Evolutionary conservation across 805 yeast species (phyloP).

Genomic region (Wilhelminamyces savonicus): DNA sequence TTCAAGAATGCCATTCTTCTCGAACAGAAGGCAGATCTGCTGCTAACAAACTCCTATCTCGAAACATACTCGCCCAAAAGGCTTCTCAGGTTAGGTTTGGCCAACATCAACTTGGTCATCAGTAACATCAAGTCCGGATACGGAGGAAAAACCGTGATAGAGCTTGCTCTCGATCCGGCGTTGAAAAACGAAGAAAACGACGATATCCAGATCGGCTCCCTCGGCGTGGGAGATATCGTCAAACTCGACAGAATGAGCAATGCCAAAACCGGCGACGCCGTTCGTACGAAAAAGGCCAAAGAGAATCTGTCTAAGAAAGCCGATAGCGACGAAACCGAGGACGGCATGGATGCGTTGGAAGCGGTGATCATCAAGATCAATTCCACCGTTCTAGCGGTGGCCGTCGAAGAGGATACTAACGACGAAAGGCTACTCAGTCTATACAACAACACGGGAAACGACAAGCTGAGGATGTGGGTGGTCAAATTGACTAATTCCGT

Average conservation of each 20-base stretch:
- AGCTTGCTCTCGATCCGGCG: slow-evolving; percentile 52
- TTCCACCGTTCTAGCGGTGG: slow-evolving; percentile 43
- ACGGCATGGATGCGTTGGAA: slow-evolving; percentile 28
- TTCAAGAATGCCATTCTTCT: slow-evolving; percentile 23
- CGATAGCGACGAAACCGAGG: slow-evolving; percentile 14
- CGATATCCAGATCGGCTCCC: slow-evolving; percentile 41
- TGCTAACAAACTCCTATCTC: slow-evolving; percentile 26
- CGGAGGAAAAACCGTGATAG: slow-evolving; percentile 69
- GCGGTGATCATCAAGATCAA: slow-evolving; percentile 63
- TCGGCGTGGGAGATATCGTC: slow-evolving; percentile 75
- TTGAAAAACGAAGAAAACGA: slow-evolving; percentile 21
- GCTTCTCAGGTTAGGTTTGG: slow-evolving; percentile 68
- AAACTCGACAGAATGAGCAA: slow-evolving; percentile 44
- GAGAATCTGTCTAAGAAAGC: slow-evolving; percentile 15
- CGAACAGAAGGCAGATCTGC: slow-evolving; percentile 32
- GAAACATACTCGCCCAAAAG: slow-evolving; percentile 47
- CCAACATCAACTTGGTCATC: slow-evolving; percentile 58
- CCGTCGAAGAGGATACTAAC: slow-evolving; percentile 53
- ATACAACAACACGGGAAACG: slow-evolving; percentile 35
- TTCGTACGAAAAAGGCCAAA: slow-evolving; percentile 19
- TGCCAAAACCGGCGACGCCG: slow-evolving; percentile 8
- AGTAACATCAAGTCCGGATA: slow-evolving; percentile 67
- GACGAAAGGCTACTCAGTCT: slow-evolving; percentile 44
- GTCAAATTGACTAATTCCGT: slow-evolving; percentile 62
- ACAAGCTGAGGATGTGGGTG: slow-evolving; percentile 50